A percentile compares a stretch with the other conserved stretches of the same genome.
phyloP scores from a whole-genome alignment of 2,329 filamentous ascomycete species.

The Hymenoscyphus infarciens region DNA sequence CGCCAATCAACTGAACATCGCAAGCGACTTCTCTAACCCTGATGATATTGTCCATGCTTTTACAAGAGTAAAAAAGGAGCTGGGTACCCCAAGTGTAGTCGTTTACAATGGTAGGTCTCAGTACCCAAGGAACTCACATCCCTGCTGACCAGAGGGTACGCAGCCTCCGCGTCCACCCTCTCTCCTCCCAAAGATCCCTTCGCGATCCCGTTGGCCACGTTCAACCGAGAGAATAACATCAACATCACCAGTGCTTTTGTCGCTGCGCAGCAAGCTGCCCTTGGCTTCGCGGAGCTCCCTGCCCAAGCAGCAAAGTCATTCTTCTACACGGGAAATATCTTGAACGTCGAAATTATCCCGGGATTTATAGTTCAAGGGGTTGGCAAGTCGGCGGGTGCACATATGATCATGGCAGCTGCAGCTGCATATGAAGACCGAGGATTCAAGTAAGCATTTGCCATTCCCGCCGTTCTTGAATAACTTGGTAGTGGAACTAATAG shows the following conservation, averaged over 20 bases:
- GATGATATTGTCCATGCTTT: conserved; percentile 38
- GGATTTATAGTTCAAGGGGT: conserved; percentile 38
- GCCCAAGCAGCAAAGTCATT: conserved; percentile 39
- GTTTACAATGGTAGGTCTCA: conserved; percentile 39
- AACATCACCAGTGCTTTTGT: conserved; percentile 40
- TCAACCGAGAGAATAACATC: conserved; percentile 34
- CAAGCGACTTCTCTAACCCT: conserved; percentile 38
- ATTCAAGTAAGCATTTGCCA: conserved; percentile 13
- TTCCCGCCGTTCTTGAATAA: background rate
- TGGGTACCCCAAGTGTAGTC: conserved; percentile 40
- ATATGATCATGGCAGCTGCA: conserved; percentile 37
- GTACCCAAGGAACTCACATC: background rate
- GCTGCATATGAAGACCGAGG: conserved; percentile 36
- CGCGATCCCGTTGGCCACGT: conserved; percentile 29
- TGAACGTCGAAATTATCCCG: conserved; percentile 36
- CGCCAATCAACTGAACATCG: conserved; percentile 36
- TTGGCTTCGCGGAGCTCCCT: conserved; percentile 33
- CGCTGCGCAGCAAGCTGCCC: conserved; percentile 39
- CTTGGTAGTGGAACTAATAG: conserved; percentile 9
- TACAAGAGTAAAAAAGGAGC: conserved; percentile 35
- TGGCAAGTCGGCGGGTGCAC: conserved; percentile 40
- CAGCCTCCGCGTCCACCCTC: conserved; percentile 19
- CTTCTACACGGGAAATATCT: conserved; percentile 44
- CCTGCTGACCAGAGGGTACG: background rate
- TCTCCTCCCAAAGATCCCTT: conserved; percentile 34